Conservation (phyloP, 495 filamentous ascomycete genomes). For the Trichocladium antarcticum region DNA sequence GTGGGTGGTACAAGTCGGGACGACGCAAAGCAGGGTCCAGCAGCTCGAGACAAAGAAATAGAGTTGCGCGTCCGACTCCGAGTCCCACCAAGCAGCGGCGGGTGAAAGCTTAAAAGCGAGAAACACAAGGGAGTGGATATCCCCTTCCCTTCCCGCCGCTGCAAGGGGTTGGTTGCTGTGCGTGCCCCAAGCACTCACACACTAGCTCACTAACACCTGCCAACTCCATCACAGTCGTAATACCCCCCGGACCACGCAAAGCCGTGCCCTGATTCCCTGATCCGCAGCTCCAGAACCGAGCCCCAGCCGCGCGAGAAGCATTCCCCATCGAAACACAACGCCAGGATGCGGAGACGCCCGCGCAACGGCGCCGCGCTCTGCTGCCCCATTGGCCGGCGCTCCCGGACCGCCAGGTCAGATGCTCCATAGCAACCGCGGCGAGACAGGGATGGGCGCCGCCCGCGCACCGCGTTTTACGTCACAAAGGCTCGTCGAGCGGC, state of each 20-base stretch:
- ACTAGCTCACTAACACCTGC: no score
- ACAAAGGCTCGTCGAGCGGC: constrained; percentile 1
- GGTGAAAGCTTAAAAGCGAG: no score
- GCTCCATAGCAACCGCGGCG: not conserved
- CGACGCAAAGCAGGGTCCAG: no score
- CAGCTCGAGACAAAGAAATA: no score
- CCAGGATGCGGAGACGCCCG: not conserved
- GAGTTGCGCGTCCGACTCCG: no score
- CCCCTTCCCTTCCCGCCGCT: no score
- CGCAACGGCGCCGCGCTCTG: not conserved
- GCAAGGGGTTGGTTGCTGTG: no score
- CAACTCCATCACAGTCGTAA: no score
- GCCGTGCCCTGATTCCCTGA: not conserved
- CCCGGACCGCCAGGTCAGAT: constrained; percentile 8
- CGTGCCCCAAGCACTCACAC: no score
- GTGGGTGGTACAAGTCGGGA: no score
- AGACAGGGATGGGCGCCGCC: not conserved
- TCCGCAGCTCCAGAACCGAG: not conserved
- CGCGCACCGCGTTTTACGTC: constrained; percentile 7
- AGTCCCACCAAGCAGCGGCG: no score
- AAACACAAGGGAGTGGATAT: no score
- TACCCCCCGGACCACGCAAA: not conserved
- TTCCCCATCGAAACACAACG: not conserved
- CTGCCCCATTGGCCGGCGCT: not conserved
- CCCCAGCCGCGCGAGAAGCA: not conserved